Base-by-base conservation (phyloP, 495 filamentous ascomycete genomes). In the Xylaria nigripes region DNA sequence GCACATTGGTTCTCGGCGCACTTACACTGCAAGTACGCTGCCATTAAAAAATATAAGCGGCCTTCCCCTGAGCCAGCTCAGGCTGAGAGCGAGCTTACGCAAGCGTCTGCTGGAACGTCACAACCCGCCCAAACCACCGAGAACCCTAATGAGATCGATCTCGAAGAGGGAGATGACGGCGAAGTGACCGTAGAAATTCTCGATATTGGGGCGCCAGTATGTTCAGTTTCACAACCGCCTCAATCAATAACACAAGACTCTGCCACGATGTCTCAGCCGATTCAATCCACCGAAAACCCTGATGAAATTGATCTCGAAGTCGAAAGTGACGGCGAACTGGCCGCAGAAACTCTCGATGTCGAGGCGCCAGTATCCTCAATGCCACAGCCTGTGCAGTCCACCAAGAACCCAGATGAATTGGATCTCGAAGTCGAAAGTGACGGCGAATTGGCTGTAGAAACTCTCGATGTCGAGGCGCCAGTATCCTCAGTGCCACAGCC, bases 1-100 rank as follows among this genome's bases (percentile, higher is more conserved):
- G 71, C 77, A 0, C 87, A 89, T 63, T 98, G 93, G 93, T 95
- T 97, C 68, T 87, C 90, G 8, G 93, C 90, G 1, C 93, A 98
- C 68, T 56, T 96, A 65, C 93, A 98, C 68, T 82, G 85, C 65
- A 90, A 89, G 62, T 97, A 85, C 61, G 65, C 84, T 2, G 92
- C 91, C 8, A 63, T 83, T 2, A 81, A 93, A 54, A 68, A 77
- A 0, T 87, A 93, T 66, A 72, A 76, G 16, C 47, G 55, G 6
- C 61, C 64, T 15, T 24, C 25, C 13, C 68, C 74, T 1, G 50
- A 36, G 34, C 15, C 24, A 50, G 42, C 38, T 13, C 25, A 54
- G 30, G 22, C 49, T 18, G 56, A 58, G 48, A 9, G 18, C 38
- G 12, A 9, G 4, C 18, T 9, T 5, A 18, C 21, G 30, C 34